Percentiles rank a stretch among this genome's conserved stretches.
Evolutionary conservation across 75 land plant species (phyloP).

Genomic region (Selaginella moellendorffii): DNA sequence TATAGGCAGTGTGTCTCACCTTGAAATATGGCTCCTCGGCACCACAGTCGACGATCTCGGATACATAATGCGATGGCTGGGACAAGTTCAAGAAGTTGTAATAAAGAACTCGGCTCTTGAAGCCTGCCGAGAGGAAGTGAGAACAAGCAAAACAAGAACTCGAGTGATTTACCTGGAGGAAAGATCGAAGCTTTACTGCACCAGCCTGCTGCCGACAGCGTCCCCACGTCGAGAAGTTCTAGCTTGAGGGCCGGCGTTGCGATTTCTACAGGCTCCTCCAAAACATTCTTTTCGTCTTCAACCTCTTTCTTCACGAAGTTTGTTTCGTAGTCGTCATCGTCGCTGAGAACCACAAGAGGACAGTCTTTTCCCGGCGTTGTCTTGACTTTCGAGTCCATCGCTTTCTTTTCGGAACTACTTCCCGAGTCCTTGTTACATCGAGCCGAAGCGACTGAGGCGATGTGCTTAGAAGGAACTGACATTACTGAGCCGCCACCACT

Average conservation of each 20-base stretch:
- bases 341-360: neutral
- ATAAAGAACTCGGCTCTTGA: slow-evolving; percentile 62
- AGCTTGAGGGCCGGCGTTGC: slow-evolving; percentile 13
- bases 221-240: slow-evolving; percentile 42
- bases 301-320: slow-evolving; percentile 42
- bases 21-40: neutral
- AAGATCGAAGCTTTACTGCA: slow-evolving; percentile 45
- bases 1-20: too few species aligned
- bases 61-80: slow-evolving; percentile 51
- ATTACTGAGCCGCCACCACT: neutral
- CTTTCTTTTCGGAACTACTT: neutral
- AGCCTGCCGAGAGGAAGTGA: slow-evolving; percentile 37
- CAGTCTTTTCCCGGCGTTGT: neutral
- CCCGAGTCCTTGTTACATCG: too few species aligned
- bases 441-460: slow-evolving; percentile 1
- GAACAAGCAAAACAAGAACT: neutral
- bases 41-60: slow-evolving; percentile 69
- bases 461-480: too few species aligned
- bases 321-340: slow-evolving; percentile 12
- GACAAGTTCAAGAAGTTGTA: slow-evolving; percentile 51
- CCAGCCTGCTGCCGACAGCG: slow-evolving; percentile 39
- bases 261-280: slow-evolving; percentile 1
- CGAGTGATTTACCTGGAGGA: slow-evolving; percentile 43
- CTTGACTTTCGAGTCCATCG: neutral
- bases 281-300: slow-evolving; percentile 15